These are phyloP conservation scores for Diplodia intermedia DNA, from an alignment of 2,329 filamentous ascomycete species.

Conservation along the genomic window DNA sequence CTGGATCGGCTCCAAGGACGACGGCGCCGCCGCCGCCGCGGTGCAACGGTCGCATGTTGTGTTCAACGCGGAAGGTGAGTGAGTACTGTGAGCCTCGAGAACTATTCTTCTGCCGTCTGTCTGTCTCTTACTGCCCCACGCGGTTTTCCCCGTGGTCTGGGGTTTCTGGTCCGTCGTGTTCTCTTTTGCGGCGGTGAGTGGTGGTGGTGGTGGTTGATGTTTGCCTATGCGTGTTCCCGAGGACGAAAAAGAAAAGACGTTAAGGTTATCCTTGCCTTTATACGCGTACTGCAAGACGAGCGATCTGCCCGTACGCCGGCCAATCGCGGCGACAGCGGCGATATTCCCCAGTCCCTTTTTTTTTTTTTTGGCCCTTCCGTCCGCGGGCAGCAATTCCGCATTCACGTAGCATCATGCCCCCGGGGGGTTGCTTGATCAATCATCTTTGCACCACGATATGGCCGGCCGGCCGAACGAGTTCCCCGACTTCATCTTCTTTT, in stretches of 20 bases:
- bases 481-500: background rate
- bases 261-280: background rate
- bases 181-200: background rate
- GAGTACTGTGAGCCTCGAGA: no score
- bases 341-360: background rate
- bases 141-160: no score
- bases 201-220: no score
- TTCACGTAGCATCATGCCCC: background rate
- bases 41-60: background rate
- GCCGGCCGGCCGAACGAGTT: no score
- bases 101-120: no score
- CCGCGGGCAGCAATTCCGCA: background rate
- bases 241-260: background rate
- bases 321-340: background rate
- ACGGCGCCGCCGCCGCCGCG: background rate
- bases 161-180: background rate
- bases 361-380: no score
- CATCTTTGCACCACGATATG: no score
- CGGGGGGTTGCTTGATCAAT: no score
- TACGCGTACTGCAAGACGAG: background rate
- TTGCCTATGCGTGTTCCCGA: background rate
- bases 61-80: slow-evolving; percentile 1
- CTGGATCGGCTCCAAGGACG: slow-evolving; percentile 6
- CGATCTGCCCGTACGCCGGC: background rate
- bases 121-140: background rate